A percentile compares a stretch with the other conserved stretches of the same genome.
These are phyloP conservation scores for Marasmius tenuissimus DNA, from an alignment of 1,284 basidiomycete species.

Conservation along the genomic window DNA sequence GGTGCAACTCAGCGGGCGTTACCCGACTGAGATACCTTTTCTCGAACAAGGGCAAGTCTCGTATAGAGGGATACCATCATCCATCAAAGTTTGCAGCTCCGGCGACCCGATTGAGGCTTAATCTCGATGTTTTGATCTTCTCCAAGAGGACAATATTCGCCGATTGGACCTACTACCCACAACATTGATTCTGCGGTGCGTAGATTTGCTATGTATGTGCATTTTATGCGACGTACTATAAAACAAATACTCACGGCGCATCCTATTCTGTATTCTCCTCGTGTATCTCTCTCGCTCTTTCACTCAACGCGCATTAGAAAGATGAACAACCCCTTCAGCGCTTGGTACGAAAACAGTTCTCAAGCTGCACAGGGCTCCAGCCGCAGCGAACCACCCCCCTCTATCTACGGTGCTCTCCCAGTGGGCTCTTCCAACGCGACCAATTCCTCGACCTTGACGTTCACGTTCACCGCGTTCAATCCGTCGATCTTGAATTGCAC, in stretches of 20 bases:
- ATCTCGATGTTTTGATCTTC: too few species aligned
- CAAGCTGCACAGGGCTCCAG: background rate
- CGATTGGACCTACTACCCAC: too few species aligned
- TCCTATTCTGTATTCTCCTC: background rate
- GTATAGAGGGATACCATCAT: too few species aligned
- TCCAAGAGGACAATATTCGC: too few species aligned
- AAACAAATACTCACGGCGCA: background rate
- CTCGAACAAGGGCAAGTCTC: too few species aligned
- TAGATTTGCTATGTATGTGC: too few species aligned
- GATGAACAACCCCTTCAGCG: conserved; percentile 53
- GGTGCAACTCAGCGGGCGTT: too few species aligned
- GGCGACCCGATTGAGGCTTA: too few species aligned
- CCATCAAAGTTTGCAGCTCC: too few species aligned
- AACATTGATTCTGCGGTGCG: too few species aligned
- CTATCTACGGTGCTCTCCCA: conserved; percentile 11
- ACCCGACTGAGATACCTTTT: too few species aligned
- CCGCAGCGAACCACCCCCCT: background rate
- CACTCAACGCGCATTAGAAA: background rate
- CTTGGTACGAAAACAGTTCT: conserved; percentile 66
- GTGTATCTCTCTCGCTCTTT: background rate
- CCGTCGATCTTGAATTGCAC: conserved; percentile 42
- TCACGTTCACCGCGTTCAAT: conserved; percentile 41
- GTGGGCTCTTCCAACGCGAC: background rate
- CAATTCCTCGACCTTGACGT: conserved; percentile 21
- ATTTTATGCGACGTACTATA: background rate